These are phyloP conservation scores for Suillus cothurnatus DNA, from an alignment of 768 basidiomycete genomes.

Conservation along the genomic window DNA sequence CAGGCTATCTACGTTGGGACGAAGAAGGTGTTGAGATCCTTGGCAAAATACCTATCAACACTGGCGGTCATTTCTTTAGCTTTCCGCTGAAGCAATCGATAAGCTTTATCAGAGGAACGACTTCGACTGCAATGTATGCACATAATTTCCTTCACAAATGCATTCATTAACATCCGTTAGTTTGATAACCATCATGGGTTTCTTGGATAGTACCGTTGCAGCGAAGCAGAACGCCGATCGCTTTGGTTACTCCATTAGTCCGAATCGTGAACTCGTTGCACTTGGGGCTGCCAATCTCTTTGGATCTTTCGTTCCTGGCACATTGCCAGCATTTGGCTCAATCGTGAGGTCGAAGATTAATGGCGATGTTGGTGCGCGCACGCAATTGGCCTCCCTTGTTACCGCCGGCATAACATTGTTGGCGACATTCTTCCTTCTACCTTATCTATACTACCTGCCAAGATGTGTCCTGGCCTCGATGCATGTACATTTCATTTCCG, in stretches of 20 bases:
- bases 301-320: constrained; percentile 83
- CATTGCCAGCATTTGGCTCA: constrained; percentile 89
- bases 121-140: constrained; percentile 77
- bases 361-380: constrained; percentile 83
- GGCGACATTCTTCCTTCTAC: constrained; percentile 88
- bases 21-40: constrained; percentile 80
- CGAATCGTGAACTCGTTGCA: constrained; percentile 95
- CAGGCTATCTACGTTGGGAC: constrained; percentile 73
- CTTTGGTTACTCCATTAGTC: constrained; percentile 86
- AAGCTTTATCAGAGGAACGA: constrained; percentile 74
- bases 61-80: constrained; percentile 63
- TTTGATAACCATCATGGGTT: constrained; percentile 82
- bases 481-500: constrained; percentile 45
- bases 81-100: constrained; percentile 68
- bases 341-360: constrained; percentile 93
- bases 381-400: constrained; percentile 87
- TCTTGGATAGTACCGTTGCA: constrained; percentile 92
- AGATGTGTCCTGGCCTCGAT: constrained; percentile 89
- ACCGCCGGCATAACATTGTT: constrained; percentile 75
- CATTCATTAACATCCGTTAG: constrained; percentile 36
- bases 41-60: constrained; percentile 70
- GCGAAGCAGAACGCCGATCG: constrained; percentile 90
- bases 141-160: neutral
- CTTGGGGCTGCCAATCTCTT: constrained; percentile 79
- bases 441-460: constrained; percentile 83